Evolutionary conservation across 768 basidiomycete genomes (phyloP).

Genomic region (Hebeloma cylindrosporum): DNA sequence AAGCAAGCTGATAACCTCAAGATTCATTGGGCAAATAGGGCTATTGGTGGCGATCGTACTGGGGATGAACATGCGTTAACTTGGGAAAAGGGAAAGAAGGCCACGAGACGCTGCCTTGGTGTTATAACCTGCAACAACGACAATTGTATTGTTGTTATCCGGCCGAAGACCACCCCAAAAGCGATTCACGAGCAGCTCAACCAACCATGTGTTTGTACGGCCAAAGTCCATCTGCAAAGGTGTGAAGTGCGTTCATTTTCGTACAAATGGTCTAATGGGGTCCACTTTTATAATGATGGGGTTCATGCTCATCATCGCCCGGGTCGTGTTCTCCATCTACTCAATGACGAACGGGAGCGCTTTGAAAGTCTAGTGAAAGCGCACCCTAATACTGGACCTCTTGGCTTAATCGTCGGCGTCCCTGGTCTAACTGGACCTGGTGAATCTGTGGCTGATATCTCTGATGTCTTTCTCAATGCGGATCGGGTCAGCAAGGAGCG

Average conservation of each 20-base stretch:
- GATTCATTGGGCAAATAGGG: conserved; percentile 19
- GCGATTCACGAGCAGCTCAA: conserved; percentile 1
- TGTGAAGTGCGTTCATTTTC: conserved; percentile 4
- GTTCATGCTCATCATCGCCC: conserved; percentile 16
- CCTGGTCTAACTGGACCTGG: conserved; percentile 22
- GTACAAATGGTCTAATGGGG: conserved; percentile 14
- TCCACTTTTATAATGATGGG: conserved; percentile 14
- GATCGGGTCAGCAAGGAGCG: conserved; percentile 23
- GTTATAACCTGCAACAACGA: conserved; percentile 13
- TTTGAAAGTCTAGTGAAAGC: conserved; percentile 13
- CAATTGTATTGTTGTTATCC: conserved; percentile 14
- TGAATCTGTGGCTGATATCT: conserved; percentile 24
- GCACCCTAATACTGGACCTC: conserved; percentile 15
- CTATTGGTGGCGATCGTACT: conserved; percentile 15
- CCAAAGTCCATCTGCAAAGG: background rate
- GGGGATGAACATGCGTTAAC: conserved; percentile 5
- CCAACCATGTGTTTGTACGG: conserved; percentile 9
- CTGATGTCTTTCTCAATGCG: conserved; percentile 18
- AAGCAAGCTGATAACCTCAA: conserved; percentile 8
- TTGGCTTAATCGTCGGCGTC: conserved; percentile 19
- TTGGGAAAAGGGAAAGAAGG: conserved; percentile 13
- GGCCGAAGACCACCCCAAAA: conserved; percentile 15
- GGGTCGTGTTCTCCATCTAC: conserved; percentile 15
- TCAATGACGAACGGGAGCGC: conserved; percentile 5
- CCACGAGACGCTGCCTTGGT: conserved; percentile 14